A percentile compares a stretch with the other conserved stretches of the same genome.
These are phyloP conservation scores for Pyrenopolyporus hunteri DNA, from an alignment of 495 filamentous ascomycete species.

Conservation along the genomic window DNA sequence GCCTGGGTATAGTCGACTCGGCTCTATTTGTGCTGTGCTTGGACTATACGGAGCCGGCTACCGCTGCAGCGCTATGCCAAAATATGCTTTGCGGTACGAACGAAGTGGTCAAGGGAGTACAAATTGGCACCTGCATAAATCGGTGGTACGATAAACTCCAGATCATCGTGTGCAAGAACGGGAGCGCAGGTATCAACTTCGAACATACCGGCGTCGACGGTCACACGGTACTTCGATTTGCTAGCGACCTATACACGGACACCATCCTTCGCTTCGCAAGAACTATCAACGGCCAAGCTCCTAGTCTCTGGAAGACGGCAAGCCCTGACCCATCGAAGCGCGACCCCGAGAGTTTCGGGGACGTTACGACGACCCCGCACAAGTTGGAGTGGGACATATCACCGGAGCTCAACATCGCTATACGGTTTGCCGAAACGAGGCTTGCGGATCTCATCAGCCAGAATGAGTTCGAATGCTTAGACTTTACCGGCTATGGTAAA, in stretches of 20 bases:
- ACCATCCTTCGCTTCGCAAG: conserved; percentile 95
- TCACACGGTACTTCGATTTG: conserved; percentile 94
- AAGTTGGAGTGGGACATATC: conserved; percentile 98
- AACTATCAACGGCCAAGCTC: conserved; percentile 94
- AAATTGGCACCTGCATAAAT: conserved; percentile 97
- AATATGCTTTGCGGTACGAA: conserved; percentile 99
- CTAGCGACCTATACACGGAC: conserved; percentile 95
- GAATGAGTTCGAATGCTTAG: conserved; percentile 92
- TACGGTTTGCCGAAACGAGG: conserved; percentile 94
- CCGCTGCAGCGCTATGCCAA: conserved; percentile 80
- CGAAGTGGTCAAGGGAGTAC: conserved; percentile 88
- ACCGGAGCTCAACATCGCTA: conserved; percentile 86
- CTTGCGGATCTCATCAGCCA: conserved; percentile 95
- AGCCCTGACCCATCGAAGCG: conserved; percentile 94
- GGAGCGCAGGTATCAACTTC: conserved; percentile 97
- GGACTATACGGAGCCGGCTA: conserved; percentile 86
- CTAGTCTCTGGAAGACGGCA: conserved; percentile 86
- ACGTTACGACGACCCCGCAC: conserved; percentile 91
- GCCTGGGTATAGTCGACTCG: conserved; percentile 90
- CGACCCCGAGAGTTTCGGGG: conserved; percentile 91
- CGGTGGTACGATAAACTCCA: conserved; percentile 99
- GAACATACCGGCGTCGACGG: conserved; percentile 98
- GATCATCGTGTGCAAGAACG: conserved; percentile 99
- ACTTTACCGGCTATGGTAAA: conserved; percentile 90
- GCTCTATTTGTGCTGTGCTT: conserved; percentile 91